Evolutionary conservation across 164 flowering plant species (phyloP).

Genomic region (Taxillus chinensis): DNA sequence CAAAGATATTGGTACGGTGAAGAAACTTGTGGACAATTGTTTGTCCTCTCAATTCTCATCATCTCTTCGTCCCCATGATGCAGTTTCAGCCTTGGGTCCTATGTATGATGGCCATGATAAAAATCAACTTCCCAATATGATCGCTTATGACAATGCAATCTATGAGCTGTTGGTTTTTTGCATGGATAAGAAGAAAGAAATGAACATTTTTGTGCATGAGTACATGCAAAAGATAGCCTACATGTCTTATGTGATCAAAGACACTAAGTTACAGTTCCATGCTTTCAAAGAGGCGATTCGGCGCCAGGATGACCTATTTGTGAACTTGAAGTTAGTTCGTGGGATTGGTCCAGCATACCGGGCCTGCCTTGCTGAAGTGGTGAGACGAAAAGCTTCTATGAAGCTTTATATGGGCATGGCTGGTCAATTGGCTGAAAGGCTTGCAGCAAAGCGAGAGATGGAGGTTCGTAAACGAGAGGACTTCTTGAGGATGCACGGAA

Average conservation of each 20-base stretch:
- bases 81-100: constrained; percentile 97
- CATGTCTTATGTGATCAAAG: constrained; percentile 61
- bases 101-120: constrained; percentile 96
- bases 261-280: constrained; percentile 75
- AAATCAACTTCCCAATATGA: constrained; percentile 81
- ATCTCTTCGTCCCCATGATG: constrained; percentile 97
- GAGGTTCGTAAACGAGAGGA: constrained; percentile 87
- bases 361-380: constrained; percentile 93
- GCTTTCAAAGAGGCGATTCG: constrained; percentile 83
- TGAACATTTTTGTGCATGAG: constrained; percentile 75
- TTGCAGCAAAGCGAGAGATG: constrained; percentile 74
- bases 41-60: constrained; percentile 60
- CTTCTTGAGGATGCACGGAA: constrained; percentile 54
- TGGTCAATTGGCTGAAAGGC: constrained; percentile 95
- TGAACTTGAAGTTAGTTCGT: constrained; percentile 58
- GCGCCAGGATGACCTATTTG: constrained; percentile 67
- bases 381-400: constrained; percentile 86
- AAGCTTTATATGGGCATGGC: constrained; percentile 99
- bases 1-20: constrained; percentile 93
- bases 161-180: constrained; percentile 60
- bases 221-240: constrained; percentile 82
- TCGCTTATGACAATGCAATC: constrained; percentile 49
- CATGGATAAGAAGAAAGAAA: constrained; percentile 73
- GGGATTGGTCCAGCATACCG: constrained; percentile 90
- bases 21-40: constrained; percentile 89